These are phyloP conservation scores for Alloascoidea hylecoeti DNA, from an alignment of 805 yeast species.

Conservation along the genomic window DNA sequence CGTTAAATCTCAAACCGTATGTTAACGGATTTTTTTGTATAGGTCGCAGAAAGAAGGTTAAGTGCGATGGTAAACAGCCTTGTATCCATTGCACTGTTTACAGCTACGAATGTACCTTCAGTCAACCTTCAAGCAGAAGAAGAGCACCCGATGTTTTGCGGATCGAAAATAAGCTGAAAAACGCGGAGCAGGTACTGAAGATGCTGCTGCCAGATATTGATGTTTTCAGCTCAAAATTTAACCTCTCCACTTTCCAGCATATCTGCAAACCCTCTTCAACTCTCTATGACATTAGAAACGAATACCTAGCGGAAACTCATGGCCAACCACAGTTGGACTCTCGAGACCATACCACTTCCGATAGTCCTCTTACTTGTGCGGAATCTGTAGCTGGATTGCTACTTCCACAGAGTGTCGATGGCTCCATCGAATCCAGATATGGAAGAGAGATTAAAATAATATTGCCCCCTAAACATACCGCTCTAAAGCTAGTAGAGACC, in stretches of 20 bases:
- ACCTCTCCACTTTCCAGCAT: conserved; percentile 13
- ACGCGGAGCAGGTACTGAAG: conserved; percentile 20
- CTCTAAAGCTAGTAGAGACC: conserved; percentile 53
- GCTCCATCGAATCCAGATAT: conserved; percentile 2
- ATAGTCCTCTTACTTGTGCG: conserved; percentile 7
- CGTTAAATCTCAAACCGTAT: background rate
- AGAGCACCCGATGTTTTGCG: conserved; percentile 18
- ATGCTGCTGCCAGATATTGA: conserved; percentile 25
- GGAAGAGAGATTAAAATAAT: conserved; percentile 46
- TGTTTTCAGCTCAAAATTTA: conserved; percentile 17
- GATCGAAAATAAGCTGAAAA: conserved; percentile 20
- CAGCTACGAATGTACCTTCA: conserved; percentile 70
- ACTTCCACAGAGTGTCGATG: background rate
- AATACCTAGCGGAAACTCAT: conserved; percentile 4
- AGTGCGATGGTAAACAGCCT: conserved; percentile 70
- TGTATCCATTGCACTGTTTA: conserved; percentile 81
- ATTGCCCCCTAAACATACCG: conserved; percentile 63
- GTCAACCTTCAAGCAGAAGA: conserved; percentile 55
- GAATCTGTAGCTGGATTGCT: too few species aligned
- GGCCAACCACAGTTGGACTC: conserved; percentile 4
- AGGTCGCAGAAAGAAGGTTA: conserved; percentile 53
- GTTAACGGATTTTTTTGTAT: background rate
- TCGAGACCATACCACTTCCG: conserved; percentile 4
- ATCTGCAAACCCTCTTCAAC: conserved; percentile 4
- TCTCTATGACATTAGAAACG: conserved; percentile 9